Evolutionary conservation across 345 rosid genomes (phyloP), one percentile per base, ranked within the genome.

Genomic region (Hibiscus tridactylites): DNA sequence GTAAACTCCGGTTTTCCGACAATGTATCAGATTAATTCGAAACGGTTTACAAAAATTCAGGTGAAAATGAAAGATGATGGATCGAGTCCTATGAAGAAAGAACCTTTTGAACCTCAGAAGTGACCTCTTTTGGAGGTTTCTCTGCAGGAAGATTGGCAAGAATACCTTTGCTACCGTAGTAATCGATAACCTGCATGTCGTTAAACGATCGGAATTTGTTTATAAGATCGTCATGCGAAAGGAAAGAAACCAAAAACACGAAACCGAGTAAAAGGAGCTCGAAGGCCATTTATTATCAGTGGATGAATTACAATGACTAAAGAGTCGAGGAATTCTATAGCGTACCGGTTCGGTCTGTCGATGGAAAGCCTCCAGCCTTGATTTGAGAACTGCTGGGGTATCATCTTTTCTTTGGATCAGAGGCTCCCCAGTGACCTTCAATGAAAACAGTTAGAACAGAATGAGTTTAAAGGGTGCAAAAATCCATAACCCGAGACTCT

Each of bases 321-420:
- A 42, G 56, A 59, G 58, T 11, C 13, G 7, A 0, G 15, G 10
- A 15, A 29, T 31, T 59, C 44, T n/a, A n/a, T 15, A 24, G 31
- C 80, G 28, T 81, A 92, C 95, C 57, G 95, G 95, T 81, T 92
- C 83, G 71, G 95, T 92, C 85, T 90, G 93, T 82, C 19, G 85
- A 78, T 90, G 95, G 74, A 89, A 92, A 71, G 91, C 88, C 70
- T 88, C 88, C 64, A 92, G 90, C 83, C 95, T 85, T 21, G 95
- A 89, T 85, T 83, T 86, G 57, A 90, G 90, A 71, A 90, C 93
- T 35, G 85, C 89, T 9, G 91, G 82, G 37, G 90, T 90, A 70
- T 92, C 98, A 81, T 92, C 98, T 79, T 90, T 92, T 26, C 95
- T 88, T 71, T 89, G 97, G 77, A 89, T 89, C 84, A 90, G 81